Base-by-base conservation (phyloP, 75 land plant species). In the Selaginella moellendorffii region DNA sequence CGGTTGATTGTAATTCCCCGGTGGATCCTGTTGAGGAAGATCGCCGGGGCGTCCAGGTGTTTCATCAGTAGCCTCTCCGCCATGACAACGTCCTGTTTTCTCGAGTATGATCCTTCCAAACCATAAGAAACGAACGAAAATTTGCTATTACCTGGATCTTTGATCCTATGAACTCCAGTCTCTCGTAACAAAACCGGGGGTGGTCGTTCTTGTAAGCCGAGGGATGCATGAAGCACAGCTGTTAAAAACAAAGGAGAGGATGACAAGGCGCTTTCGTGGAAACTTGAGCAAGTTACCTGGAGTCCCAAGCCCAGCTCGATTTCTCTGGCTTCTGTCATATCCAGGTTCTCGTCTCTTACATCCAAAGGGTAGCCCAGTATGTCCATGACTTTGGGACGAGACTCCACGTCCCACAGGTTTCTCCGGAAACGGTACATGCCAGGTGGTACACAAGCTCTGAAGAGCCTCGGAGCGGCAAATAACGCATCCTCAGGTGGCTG, bases 61-160 rank as follows among this genome's bases (percentile, higher is more conserved):
- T 88, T 91, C 97, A 91, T 88, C 14, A 91, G 74, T 52, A 91
- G 66, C 65, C 78, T 80, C 80, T 91, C 97, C n/a, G 97, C 97
- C 95, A 91, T 79, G 30, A 85, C 83, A 65, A 91, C 74, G 77
- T 91, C 97, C 97, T 90, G 51, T 46, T 10, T 10, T 46, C 10
- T 46, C 18, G 51, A 18, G 18, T 10, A 18, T 46, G 51, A 10
- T 46, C 14, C 51, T 10, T 46, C 51, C 10, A 46, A 18, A 10
- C 18, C 51, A 17, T 2, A 24, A 54, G 58, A 54, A 24, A 24
- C 23, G 20, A 20, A 23, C 24, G 19, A 30, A 29, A 8, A 1
- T 0, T 2, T 62, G 18, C 56, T 23, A 25, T 54, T 75, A 87
- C 97, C 97, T 91, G 97, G 59, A 91, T 80, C 71, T 91, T 91